These are phyloP conservation scores for Inonotus hispidus DNA, from an alignment of 1,284 basidiomycete genomes.

Conservation along the genomic window DNA sequence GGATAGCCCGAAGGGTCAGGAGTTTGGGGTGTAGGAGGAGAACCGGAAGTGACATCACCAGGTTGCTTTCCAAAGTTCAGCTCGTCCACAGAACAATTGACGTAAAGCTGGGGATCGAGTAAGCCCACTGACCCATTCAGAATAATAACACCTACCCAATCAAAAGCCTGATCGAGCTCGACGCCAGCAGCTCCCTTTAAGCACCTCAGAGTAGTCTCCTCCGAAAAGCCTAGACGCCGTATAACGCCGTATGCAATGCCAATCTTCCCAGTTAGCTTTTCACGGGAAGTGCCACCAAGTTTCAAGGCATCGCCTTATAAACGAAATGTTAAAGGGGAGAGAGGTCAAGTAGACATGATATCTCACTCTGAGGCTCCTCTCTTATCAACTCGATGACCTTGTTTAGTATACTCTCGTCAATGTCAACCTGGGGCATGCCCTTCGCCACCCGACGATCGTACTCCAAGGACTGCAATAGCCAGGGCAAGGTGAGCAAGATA, in stretches of 20 bases:
- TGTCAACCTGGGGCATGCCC: slow-evolving; percentile 57
- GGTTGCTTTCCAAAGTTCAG: slow-evolving; percentile 33
- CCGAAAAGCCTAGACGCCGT: slow-evolving; percentile 77
- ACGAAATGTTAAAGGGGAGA: not conserved
- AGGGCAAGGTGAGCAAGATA: slow-evolving; percentile 3
- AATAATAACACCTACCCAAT: slow-evolving; percentile 68
- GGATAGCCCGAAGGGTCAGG: slow-evolving; percentile 14
- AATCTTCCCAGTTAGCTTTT: slow-evolving; percentile 69
- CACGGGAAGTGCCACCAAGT: slow-evolving; percentile 31
- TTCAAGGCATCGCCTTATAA: not conserved
- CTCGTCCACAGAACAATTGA: slow-evolving; percentile 65
- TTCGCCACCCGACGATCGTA: slow-evolving; percentile 76
- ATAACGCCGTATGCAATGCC: slow-evolving; percentile 81
- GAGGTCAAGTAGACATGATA: not conserved
- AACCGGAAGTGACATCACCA: slow-evolving; percentile 15
- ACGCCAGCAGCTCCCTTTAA: slow-evolving; percentile 56
- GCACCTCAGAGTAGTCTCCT: slow-evolving; percentile 67
- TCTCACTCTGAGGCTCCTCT: slow-evolving; percentile 34
- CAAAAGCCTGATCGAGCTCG: slow-evolving; percentile 87
- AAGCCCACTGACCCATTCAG: slow-evolving; percentile 6
- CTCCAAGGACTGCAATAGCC: slow-evolving; percentile 73
- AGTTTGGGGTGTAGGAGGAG: slow-evolving; percentile 31
- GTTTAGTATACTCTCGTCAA: slow-evolving; percentile 58
- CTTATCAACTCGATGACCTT: slow-evolving; percentile 52
- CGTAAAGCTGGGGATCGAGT: slow-evolving; percentile 49